A percentile compares a stretch with the other conserved stretches of the same genome.
phyloP scores from a whole-genome alignment of 306 rosid genomes.

The Medicago lupulina region DNA sequence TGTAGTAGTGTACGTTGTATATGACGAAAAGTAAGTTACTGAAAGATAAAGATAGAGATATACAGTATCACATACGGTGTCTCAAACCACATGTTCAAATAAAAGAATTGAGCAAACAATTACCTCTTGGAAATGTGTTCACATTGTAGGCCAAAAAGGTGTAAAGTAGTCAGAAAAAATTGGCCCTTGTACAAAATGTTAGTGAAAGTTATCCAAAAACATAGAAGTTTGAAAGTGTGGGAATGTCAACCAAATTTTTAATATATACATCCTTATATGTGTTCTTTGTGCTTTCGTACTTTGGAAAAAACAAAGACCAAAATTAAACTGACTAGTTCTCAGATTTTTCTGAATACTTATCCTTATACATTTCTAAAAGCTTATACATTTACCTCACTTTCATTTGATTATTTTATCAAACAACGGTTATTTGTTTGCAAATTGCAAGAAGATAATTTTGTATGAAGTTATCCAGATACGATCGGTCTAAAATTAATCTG shows the following conservation, averaged over 20 bases:
- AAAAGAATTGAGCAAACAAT: not conserved
- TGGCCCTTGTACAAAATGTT: not conserved
- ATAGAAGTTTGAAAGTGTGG: not conserved
- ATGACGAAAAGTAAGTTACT: not conserved
- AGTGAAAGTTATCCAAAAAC: not conserved
- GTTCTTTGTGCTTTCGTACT: not conserved
- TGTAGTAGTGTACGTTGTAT: not conserved
- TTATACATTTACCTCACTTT: not conserved
- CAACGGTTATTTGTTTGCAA: not conserved
- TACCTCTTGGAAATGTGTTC: not conserved
- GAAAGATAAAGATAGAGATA: not conserved
- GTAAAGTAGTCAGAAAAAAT: not conserved
- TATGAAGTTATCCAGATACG: not conserved
- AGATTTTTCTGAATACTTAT: not conserved
- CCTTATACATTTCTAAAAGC: not conserved
- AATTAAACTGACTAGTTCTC: not conserved
- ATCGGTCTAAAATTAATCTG: not conserved
- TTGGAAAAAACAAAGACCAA: not conserved
- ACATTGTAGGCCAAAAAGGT: not conserved
- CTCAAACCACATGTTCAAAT: not conserved
- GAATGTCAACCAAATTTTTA: not conserved
- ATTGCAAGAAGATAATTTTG: not conserved
- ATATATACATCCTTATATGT: not conserved
- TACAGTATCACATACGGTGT: not conserved
- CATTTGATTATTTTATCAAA: not conserved